A percentile compares a stretch with the other conserved stretches of the same genome.
phyloP scores from a whole-genome alignment of 345 rosid species.

The Microthlaspi erraticum region DNA sequence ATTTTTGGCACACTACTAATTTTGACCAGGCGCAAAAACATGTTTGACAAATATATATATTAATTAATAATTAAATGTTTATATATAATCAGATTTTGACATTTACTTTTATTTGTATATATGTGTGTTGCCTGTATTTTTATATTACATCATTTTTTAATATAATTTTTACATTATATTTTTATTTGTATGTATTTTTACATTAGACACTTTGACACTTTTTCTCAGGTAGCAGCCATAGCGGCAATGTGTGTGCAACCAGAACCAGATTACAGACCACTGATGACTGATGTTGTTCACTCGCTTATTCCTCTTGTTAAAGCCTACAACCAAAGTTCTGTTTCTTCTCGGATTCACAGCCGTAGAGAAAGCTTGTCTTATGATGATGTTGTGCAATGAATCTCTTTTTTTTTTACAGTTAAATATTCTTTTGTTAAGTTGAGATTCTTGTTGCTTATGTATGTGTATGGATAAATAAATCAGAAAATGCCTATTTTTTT shows the following conservation, averaged over 20 bases:
- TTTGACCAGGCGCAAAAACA: no score
- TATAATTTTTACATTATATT: no score
- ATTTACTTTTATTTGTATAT: no score
- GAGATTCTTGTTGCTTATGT: background rate
- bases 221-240: conserved; percentile 95
- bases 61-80: no score
- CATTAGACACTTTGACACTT: no score
- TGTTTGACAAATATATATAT: no score
- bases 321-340: conserved; percentile 48
- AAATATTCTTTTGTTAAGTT: background rate
- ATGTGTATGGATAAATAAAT: no score
- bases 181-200: background rate
- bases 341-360: conserved; percentile 41
- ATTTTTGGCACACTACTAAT: no score
- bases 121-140: no score
- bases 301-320: conserved; percentile 80
- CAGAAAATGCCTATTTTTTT: no score
- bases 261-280: conserved; percentile 89
- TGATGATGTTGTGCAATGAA: conserved; percentile 18
- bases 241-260: conserved; percentile 92
- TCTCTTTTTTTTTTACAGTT: background rate
- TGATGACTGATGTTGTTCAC: conserved; percentile 96
- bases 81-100: no score
- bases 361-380: conserved; percentile 33
- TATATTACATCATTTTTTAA: no score